Conservation (phyloP, 164 flowering plant species). For the Nelumbo lutea region DNA sequence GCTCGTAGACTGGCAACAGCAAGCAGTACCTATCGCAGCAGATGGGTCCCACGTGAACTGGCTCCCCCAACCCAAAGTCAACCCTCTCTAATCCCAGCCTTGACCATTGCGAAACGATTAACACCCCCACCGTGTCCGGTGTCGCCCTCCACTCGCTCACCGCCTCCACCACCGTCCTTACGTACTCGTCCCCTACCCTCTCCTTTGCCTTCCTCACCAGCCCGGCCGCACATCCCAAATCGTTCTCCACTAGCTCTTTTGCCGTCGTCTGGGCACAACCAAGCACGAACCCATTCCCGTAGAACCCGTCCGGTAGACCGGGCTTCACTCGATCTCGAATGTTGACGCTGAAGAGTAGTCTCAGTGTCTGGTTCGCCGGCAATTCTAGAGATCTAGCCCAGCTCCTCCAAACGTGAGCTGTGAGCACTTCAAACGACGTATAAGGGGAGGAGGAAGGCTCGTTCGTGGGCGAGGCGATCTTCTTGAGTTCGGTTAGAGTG, state of each 20-base stretch:
- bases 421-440: conserved; percentile 63
- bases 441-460: conserved; percentile 15
- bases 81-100: conserved; percentile 64
- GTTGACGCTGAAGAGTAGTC: conserved; percentile 54
- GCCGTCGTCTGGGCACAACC: conserved; percentile 51
- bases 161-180: conserved; percentile 35
- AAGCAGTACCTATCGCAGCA: conserved; percentile 52
- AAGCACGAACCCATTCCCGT: conserved; percentile 68
- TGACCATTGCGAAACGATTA: conserved; percentile 74
- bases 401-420: conserved; percentile 70
- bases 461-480: conserved; percentile 15
- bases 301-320: conserved; percentile 53
- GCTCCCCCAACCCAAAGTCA: conserved; percentile 71
- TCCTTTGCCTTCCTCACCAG: conserved; percentile 53
- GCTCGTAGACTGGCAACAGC: conserved; percentile 44
- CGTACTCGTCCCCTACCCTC: conserved; percentile 42
- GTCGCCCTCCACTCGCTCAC: conserved; percentile 36
- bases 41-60: conserved; percentile 52
- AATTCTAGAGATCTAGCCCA: conserved; percentile 55
- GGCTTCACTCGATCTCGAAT: conserved; percentile 50
- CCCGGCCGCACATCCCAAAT: conserved; percentile 36
- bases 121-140: conserved; percentile 61
- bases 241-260: conserved; percentile 37
- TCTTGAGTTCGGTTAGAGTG: conserved; percentile 30
- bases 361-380: conserved; percentile 37